Percentiles rank a stretch among this genome's conserved stretches.
These are phyloP conservation scores for Plasmodium cynomolgi DNA, from an alignment of 169 alveolate genomes.

Conservation along the genomic window DNA sequence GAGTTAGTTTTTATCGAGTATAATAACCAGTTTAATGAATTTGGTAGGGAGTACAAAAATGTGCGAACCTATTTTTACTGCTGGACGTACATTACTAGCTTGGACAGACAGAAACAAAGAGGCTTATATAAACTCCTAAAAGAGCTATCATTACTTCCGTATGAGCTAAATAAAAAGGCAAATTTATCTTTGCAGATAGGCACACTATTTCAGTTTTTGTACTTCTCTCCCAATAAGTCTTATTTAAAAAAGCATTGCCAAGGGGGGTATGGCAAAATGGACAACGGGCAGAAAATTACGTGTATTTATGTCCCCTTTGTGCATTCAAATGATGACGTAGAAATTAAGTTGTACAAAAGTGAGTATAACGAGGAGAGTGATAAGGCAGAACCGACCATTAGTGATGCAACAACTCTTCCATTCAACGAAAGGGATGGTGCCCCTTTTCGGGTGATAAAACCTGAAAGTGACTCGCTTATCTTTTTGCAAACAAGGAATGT, in stretches of 20 bases:
- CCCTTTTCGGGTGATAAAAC: slow-evolving; percentile 45
- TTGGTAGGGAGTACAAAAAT: slow-evolving; percentile 55
- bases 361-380: not conserved
- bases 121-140: slow-evolving; percentile 66
- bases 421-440: not conserved
- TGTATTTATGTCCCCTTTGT: slow-evolving; percentile 55
- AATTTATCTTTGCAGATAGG: slow-evolving; percentile 71
- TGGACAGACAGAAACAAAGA: slow-evolving; percentile 73
- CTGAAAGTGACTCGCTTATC: slow-evolving; percentile 71
- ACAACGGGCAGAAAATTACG: slow-evolving; percentile 62
- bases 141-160: slow-evolving; percentile 64
- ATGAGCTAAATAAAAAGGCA: slow-evolving; percentile 75
- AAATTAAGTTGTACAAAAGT: slow-evolving; percentile 47
- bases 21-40: slow-evolving; percentile 73
- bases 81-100: slow-evolving; percentile 66
- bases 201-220: slow-evolving; percentile 70
- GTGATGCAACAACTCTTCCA: not conserved
- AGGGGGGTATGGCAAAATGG: slow-evolving; percentile 67
- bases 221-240: slow-evolving; percentile 65
- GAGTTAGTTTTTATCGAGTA: slow-evolving; percentile 69
- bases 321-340: slow-evolving; percentile 28
- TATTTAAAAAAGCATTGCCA: slow-evolving; percentile 72
- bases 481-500: slow-evolving; percentile 75
- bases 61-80: slow-evolving; percentile 74
- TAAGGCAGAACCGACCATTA: not conserved